Conservation (phyloP, 2,329 filamentous ascomycete species). For the Parafenestella ontariensis region DNA sequence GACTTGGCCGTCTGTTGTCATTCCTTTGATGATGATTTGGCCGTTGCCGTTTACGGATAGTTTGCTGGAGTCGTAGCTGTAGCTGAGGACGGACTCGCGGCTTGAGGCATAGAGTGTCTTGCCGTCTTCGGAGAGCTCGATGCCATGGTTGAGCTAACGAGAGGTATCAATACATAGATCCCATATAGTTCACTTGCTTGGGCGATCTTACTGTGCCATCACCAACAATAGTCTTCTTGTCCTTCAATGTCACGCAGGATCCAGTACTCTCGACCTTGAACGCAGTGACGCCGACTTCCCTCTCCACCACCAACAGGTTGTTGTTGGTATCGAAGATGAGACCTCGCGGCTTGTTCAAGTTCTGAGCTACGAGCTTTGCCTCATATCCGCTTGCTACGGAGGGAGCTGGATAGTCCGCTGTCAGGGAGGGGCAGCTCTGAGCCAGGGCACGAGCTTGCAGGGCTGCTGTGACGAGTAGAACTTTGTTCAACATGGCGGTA, state of each 20-base stretch:
- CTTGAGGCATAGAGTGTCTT: conserved; percentile 39
- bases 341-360: conserved; percentile 51
- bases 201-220: conserved; percentile 12
- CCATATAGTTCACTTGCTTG: background rate
- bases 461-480: conserved; percentile 11
- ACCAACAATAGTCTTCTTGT: conserved; percentile 17
- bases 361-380: conserved; percentile 51
- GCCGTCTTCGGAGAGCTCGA: conserved; percentile 53
- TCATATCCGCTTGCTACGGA: conserved; percentile 47
- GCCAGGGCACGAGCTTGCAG: conserved; percentile 14
- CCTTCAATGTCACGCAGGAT: conserved; percentile 17
- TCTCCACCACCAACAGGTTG: conserved; percentile 54
- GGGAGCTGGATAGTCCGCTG: conserved; percentile 41
- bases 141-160: conserved; percentile 55
- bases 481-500: conserved; percentile 8
- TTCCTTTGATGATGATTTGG: conserved; percentile 64
- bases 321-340: conserved; percentile 53
- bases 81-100: background rate
- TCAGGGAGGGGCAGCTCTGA: conserved; percentile 25
- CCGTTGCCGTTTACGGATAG: conserved; percentile 50
- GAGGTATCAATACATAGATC: background rate
- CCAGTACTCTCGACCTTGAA: conserved; percentile 36
- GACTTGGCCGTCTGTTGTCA: conserved; percentile 65
- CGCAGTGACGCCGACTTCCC: conserved; percentile 41
- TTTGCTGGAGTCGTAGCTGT: conserved; percentile 22